Percentiles rank a stretch among this genome's conserved stretches.
Evolutionary conservation across 352 stramenopile species (phyloP).

Genomic region (Globisporangium viniferum): DNA sequence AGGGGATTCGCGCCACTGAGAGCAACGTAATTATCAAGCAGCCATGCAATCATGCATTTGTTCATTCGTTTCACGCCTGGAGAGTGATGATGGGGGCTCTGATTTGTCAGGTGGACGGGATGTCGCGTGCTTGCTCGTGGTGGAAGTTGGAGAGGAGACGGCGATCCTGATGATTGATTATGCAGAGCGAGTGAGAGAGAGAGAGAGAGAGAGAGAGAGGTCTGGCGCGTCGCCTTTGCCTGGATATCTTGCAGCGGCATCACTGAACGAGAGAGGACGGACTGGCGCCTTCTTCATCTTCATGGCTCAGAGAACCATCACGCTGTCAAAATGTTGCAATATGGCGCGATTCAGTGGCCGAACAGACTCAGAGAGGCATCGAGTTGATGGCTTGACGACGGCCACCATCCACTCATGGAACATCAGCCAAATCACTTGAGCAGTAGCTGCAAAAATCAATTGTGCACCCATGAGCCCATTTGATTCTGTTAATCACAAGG

Average conservation of each 20-base stretch:
- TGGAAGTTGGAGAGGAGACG: background rate
- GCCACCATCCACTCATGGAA: background rate
- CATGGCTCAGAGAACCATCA: background rate
- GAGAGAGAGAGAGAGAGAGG: no score
- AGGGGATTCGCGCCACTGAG: background rate
- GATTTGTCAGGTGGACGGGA: background rate
- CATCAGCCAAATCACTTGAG: background rate
- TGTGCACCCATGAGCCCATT: background rate
- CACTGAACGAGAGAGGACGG: background rate
- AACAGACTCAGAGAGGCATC: background rate
- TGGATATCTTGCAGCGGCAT: background rate
- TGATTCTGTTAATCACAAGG: background rate
- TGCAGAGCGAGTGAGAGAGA: background rate
- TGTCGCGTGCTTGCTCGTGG: background rate
- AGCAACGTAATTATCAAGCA: conserved; percentile 1
- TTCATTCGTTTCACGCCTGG: background rate
- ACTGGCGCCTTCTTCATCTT: background rate
- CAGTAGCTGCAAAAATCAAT: background rate
- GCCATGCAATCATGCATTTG: background rate
- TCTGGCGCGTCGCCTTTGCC: background rate
- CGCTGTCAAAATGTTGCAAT: background rate
- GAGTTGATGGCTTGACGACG: background rate
- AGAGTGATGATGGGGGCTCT: background rate
- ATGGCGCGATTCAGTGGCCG: background rate
- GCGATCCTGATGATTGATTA: background rate